phyloP scores from a whole-genome alignment of 495 filamentous ascomycete species.

The Daldinia concentrica region DNA sequence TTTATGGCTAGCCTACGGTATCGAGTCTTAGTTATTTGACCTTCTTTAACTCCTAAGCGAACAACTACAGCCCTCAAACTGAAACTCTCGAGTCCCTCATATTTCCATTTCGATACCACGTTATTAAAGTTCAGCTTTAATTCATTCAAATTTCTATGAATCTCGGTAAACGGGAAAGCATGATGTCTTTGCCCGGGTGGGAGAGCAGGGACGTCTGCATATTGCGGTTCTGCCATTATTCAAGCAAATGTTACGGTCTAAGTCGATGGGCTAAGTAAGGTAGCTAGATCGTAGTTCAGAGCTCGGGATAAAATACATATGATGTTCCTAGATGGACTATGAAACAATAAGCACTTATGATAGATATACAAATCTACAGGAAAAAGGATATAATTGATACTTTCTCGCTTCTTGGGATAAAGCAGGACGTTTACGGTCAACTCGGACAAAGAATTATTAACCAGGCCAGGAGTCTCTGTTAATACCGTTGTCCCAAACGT shows the following conservation, averaged over 20 bases:
- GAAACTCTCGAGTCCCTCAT: not conserved
- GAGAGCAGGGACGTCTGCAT: not conserved
- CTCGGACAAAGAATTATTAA: not conserved
- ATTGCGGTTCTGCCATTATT: not conserved
- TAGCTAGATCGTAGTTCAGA: not conserved
- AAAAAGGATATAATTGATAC: not conserved
- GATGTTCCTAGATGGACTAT: not conserved
- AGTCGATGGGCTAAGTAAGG: not conserved
- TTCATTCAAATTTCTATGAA: not conserved
- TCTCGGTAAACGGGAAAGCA: accelerated
- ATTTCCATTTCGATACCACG: not conserved
- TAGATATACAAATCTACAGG: not conserved
- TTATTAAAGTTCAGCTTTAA: not conserved
- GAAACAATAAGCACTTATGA: not conserved
- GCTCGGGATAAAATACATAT: not conserved
- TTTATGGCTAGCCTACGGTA: constrained; percentile 17
- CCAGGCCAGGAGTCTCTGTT: not conserved
- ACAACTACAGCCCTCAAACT: not conserved
- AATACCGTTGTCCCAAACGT: not conserved
- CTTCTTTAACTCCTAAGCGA: not conserved
- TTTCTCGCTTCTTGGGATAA: not conserved
- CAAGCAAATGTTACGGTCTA: not conserved
- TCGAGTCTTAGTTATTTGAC: not conserved
- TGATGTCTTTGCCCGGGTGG: not conserved
- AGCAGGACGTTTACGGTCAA: not conserved